A percentile compares a stretch with the other conserved stretches of the same genome.
These are phyloP conservation scores for Didymella pinodella DNA, from an alignment of 2,329 filamentous ascomycete genomes.

Conservation along the genomic window DNA sequence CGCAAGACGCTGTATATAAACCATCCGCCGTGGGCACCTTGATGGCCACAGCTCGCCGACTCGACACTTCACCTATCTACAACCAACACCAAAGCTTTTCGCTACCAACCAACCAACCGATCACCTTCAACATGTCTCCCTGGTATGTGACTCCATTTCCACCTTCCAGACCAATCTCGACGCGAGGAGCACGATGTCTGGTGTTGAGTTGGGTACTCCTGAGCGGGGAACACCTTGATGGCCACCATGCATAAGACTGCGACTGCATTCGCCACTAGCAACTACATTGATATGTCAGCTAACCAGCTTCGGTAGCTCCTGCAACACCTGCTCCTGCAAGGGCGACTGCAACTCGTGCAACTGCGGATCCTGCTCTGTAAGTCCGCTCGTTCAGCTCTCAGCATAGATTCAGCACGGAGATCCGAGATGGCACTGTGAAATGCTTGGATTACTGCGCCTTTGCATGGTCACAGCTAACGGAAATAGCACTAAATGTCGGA, in stretches of 20 bases:
- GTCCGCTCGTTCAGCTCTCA: neutral
- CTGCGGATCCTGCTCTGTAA: conserved; percentile 41
- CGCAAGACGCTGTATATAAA: conserved; percentile 26
- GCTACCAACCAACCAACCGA: conserved; percentile 25
- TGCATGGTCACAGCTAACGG: too few species aligned
- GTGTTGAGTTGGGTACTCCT: neutral
- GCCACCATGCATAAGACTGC: conserved; percentile 14
- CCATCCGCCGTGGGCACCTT: conserved; percentile 30
- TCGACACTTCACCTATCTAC: conserved; percentile 13
- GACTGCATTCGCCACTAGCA: neutral
- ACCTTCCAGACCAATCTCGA: neutral
- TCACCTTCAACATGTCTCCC: conserved; percentile 33
- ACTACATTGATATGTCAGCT: neutral
- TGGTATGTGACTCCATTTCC: conserved; percentile 27
- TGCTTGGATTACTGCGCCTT: too few species aligned
- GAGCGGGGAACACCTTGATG: conserved; percentile 32
- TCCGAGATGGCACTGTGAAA: too few species aligned
- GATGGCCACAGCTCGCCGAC: conserved; percentile 30
- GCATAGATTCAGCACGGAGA: too few species aligned
- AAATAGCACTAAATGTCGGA: conserved; percentile 23
- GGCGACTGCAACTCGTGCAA: conserved; percentile 45
- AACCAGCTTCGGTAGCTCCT: conserved; percentile 29
- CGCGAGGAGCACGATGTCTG: neutral
- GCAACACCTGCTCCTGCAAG: conserved; percentile 41
- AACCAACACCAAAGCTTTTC: conserved; percentile 15